Evolutionary conservation across 805 yeast genomes (phyloP).

Genomic region (Blastobotrys robertii): DNA sequence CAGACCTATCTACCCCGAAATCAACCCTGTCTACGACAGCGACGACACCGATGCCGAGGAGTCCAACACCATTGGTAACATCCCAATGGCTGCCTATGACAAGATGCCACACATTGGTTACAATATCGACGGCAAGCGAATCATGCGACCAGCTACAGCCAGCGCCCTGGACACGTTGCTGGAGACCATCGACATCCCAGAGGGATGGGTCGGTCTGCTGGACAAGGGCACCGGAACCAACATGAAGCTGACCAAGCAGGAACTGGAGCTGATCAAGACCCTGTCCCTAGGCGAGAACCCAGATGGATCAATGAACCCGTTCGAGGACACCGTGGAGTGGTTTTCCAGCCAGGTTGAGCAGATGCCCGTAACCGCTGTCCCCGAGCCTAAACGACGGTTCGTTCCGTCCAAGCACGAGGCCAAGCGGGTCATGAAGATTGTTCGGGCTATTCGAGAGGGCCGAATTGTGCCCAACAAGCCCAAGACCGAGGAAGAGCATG

Average conservation of each 20-base stretch:
- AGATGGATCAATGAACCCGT: slow-evolving; percentile 72
- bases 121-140: slow-evolving; percentile 93
- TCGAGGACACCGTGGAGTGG: slow-evolving; percentile 94
- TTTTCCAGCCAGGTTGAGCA: slow-evolving; percentile 74
- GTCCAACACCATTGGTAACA: slow-evolving; percentile 82
- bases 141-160: slow-evolving; percentile 98
- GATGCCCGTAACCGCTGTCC: slow-evolving; percentile 88
- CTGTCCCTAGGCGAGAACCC: slow-evolving; percentile 80
- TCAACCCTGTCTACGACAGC: slow-evolving; percentile 87
- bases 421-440: slow-evolving; percentile 91
- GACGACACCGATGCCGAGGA: slow-evolving; percentile 85
- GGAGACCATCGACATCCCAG: slow-evolving; percentile 88
- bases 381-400: slow-evolving; percentile 96
- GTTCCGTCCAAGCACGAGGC: slow-evolving; percentile 97
- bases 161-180: slow-evolving; percentile 84
- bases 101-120: slow-evolving; percentile 97
- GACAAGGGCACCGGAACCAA: slow-evolving; percentile 83
- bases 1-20: slow-evolving; percentile 77
- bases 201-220: slow-evolving; percentile 96
- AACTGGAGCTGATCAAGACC: slow-evolving; percentile 76
- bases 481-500: slow-evolving; percentile 41
- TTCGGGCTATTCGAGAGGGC: slow-evolving; percentile 93
- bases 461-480: slow-evolving; percentile 70
- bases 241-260: slow-evolving; percentile 76
- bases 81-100: slow-evolving; percentile 88